A percentile compares a stretch with the other conserved stretches of the same genome.
These are phyloP conservation scores for Lactarius vividus DNA, from an alignment of 768 basidiomycete genomes.

Conservation along the genomic window DNA sequence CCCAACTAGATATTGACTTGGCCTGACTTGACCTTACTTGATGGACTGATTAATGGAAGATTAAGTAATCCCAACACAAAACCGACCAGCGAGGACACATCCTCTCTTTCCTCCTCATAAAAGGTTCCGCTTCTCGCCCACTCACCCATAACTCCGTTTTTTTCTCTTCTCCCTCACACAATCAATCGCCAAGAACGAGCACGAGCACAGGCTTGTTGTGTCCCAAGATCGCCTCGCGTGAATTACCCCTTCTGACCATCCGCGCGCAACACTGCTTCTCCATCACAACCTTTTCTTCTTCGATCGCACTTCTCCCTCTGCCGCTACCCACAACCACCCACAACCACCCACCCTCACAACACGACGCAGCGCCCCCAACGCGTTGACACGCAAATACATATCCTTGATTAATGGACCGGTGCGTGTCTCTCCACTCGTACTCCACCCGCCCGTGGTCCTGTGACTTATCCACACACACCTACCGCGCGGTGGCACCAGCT, in stretches of 20 bases:
- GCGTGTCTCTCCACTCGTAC: not conserved
- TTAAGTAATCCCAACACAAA: constrained; percentile 13
- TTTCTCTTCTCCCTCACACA: not conserved
- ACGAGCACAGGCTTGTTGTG: not conserved
- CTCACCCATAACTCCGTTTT: not conserved
- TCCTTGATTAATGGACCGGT: constrained; percentile 23
- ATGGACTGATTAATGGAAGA: constrained; percentile 7
- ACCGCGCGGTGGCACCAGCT: constrained; percentile 46
- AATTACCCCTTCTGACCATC: not conserved
- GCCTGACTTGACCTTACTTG: not conserved
- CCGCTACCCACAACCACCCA: not conserved
- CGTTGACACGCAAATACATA: not conserved
- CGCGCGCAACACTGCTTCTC: not conserved
- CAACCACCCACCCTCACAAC: not conserved
- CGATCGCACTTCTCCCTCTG: not conserved
- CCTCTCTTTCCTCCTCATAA: not conserved
- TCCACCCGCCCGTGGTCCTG: not conserved
- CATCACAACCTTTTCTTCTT: constrained; percentile 1
- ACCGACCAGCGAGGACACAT: not conserved
- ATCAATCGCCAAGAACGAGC: not conserved
- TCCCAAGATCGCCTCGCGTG: not conserved
- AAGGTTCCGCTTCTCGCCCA: not conserved
- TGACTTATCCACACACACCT: not conserved
- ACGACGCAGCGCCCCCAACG: not conserved
- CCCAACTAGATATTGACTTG: not conserved